phyloP scores from a whole-genome alignment of 768 basidiomycete species.

The Leucosporidium scottii region DNA sequence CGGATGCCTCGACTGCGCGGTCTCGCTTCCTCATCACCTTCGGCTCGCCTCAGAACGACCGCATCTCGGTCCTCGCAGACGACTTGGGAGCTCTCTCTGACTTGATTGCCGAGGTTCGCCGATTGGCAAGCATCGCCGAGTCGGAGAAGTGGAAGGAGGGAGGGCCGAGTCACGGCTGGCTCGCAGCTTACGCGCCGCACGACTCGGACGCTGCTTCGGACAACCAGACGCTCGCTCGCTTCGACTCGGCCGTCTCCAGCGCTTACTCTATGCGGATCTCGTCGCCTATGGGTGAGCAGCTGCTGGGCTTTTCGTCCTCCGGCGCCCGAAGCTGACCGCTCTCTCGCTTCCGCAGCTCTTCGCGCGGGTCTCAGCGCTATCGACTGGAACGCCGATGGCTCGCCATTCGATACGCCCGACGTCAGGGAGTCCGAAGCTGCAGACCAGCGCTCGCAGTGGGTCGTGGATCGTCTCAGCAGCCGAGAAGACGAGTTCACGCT shows the following conservation, averaged over 20 bases:
- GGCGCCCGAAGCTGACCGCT: neutral
- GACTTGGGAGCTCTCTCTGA: slow-evolving; percentile 3
- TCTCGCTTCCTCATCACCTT: neutral
- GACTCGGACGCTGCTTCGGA: neutral
- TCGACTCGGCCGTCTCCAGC: neutral
- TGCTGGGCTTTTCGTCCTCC: neutral
- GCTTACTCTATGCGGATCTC: slow-evolving; percentile 6
- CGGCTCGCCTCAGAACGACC: neutral
- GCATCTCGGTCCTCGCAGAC: neutral
- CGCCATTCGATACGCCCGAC: neutral
- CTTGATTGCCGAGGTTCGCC: neutral
- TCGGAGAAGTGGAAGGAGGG: neutral
- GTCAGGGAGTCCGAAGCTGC: neutral
- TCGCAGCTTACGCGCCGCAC: neutral
- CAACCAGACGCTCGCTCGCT: neutral
- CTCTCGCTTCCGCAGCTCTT: neutral
- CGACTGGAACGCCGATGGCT: neutral
- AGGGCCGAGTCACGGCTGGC: slow-evolving; percentile 3
- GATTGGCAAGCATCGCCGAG: neutral
- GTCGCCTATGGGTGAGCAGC: neutral
- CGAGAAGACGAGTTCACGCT: slow-evolving; percentile 16
- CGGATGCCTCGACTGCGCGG: neutral
- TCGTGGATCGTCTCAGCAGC: slow-evolving; percentile 6
- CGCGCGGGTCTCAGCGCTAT: neutral
- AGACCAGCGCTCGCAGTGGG: slow-evolving; percentile 11